Evolutionary conservation across 257 asterid genomes (phyloP).

Genomic region (Thymus quinquecostatus): DNA sequence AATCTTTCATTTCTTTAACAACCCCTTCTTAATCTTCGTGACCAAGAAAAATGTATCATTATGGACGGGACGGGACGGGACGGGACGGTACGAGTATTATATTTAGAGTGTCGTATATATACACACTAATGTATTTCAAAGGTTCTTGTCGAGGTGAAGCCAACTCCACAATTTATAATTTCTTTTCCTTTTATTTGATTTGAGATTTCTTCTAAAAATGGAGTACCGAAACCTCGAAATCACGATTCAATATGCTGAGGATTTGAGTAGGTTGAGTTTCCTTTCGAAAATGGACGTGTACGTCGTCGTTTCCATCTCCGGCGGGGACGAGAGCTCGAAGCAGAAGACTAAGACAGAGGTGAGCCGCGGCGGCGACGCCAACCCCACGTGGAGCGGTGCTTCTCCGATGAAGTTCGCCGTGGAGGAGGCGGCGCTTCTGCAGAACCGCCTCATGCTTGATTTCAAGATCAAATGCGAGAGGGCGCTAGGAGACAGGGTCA

Average conservation of each 20-base stretch:
- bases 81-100: too few relatives aligned
- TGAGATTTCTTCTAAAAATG: conserved; percentile 36
- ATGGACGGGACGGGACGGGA: too few relatives aligned
- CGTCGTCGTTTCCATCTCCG: conserved; percentile 64
- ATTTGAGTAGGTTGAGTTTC: conserved; percentile 60
- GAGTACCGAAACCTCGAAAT: conserved; percentile 54
- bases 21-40: too few relatives aligned
- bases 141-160: too few relatives aligned
- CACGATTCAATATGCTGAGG: conserved; percentile 56
- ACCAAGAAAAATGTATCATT: too few relatives aligned
- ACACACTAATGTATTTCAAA: too few relatives aligned
- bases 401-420: conserved; percentile 62
- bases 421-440: conserved; percentile 59
- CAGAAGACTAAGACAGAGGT: conserved; percentile 57
- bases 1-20: too few relatives aligned
- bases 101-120: too few relatives aligned
- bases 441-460: conserved; percentile 59
- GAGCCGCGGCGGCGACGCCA: conserved; percentile 50
- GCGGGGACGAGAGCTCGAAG: conserved; percentile 39
- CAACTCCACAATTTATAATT: not conserved
- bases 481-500: conserved; percentile 60
- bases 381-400: conserved; percentile 60
- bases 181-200: not conserved
- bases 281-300: conserved; percentile 65
- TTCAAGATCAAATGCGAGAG: conserved; percentile 57